Evolutionary conservation across 352 stramenopile genomes (phyloP), one percentile per base, ranked within the genome.

Genomic region (Plasmopara halstedii): DNA sequence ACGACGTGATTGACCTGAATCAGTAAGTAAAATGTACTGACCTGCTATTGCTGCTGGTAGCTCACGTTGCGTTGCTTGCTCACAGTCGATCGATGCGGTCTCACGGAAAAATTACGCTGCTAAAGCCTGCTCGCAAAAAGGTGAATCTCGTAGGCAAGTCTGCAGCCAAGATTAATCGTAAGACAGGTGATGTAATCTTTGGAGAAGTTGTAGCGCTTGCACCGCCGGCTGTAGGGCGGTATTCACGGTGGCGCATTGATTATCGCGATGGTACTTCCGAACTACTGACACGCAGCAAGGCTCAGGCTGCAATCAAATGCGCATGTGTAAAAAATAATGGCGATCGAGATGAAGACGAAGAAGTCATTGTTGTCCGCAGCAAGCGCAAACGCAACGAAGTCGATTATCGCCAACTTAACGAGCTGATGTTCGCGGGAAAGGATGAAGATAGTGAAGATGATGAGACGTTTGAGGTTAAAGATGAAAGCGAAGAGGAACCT

Each of bases 361-460:
- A 64, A 42, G 32, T 38, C 3, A 48, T 86, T 27, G 85, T 89
- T 46, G 23, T 89, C 3, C 57, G 64, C 17, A 73, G 79, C 37
- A 94, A 94, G 50, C 74, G 82, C 31, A 88, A 89, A 63, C 74
- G 82, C 14, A 84, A 62, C 13, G 59, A 68, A 2, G 82, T 94
- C 11, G 67, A 94, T 60, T 94, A 94, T 42, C 77, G 69, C n/a
- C 55, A 70, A 31, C 67, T 94, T 10, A 90, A 94, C 46, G 71
- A 80, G 40, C 38, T 81, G 21, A 70, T 94, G 55, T 94, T 91
- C 55, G 75, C 65, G 1, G 73, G 71, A 0, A 68, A 83, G 44
- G 79, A 85, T 25, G 71, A 70, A 21, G 56, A 65, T 37, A 70
- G 73, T 14, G 81, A 93, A 42, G 67, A 70, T 0, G 54, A 65